Evolutionary conservation across 2,329 filamentous ascomycete genomes (phyloP).

Genomic region (Sarocladiaceae sp.): DNA sequence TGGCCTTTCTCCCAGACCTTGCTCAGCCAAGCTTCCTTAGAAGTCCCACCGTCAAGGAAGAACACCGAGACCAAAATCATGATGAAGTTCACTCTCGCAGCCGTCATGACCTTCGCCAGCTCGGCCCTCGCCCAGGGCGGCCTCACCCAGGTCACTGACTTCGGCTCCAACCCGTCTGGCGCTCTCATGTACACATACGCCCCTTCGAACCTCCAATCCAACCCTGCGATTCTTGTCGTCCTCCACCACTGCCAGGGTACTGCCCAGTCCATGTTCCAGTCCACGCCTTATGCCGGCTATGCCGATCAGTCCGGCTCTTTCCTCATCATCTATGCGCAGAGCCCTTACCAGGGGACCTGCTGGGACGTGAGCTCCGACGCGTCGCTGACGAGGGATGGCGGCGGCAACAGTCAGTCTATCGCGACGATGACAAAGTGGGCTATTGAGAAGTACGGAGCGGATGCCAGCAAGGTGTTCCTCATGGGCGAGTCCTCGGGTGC

Average conservation of each 20-base stretch:
- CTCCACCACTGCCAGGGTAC: conserved; percentile 49
- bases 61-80: too few species aligned
- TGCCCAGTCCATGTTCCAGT: conserved; percentile 39
- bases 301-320: conserved; percentile 32
- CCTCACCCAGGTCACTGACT: conserved; percentile 9
- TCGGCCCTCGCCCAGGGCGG: too few species aligned
- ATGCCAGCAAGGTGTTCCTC: conserved; percentile 45
- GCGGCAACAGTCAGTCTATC: conserved; percentile 49
- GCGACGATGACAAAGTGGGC: conserved; percentile 54
- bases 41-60: too few species aligned
- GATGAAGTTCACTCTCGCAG: too few species aligned
- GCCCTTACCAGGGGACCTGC: conserved; percentile 44
- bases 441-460: conserved; percentile 43
- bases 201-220: conserved; percentile 21
- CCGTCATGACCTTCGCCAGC: too few species aligned
- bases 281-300: conserved; percentile 39
- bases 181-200: conserved; percentile 22
- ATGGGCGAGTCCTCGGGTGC: conserved; percentile 42
- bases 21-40: too few species aligned
- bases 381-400: conserved; percentile 48
- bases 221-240: conserved; percentile 43
- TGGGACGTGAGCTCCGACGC: conserved; percentile 50
- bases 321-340: conserved; percentile 48
- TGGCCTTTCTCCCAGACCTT: too few species aligned
- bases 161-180: conserved; percentile 10